Percentiles rank a stretch among this genome's conserved stretches.
phyloP scores from a whole-genome alignment of 2,329 filamentous ascomycete species.

The Sporothrix inflata region DNA sequence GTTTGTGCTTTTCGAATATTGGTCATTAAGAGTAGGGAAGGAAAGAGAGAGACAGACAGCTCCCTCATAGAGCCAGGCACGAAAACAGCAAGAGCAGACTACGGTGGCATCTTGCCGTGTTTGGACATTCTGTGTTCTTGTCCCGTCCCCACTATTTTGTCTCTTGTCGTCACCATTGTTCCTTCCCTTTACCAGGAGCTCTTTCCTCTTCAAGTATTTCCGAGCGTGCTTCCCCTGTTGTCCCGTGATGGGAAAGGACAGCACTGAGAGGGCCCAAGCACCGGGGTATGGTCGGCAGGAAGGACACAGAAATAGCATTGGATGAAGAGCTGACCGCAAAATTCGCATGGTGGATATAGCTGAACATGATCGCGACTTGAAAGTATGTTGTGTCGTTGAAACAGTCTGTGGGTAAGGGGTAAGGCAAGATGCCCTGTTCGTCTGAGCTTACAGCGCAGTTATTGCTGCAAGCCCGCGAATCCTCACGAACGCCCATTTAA shows the following conservation, averaged over 20 bases:
- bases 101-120: constrained; percentile 11
- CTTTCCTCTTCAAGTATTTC: background rate
- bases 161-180: background rate
- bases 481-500: no score
- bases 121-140: background rate
- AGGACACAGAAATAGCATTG: background rate
- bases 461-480: background rate
- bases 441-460: background rate
- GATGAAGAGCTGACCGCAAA: background rate
- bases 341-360: background rate
- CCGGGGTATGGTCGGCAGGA: no score
- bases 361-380: background rate
- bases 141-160: background rate
- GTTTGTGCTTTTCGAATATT: background rate
- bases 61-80: background rate
- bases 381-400: background rate
- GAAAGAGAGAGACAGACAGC: background rate
- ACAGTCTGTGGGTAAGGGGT: constrained; percentile 9
- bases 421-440: background rate
- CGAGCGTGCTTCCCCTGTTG: background rate
- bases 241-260: no score
- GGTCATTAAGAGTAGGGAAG: background rate
- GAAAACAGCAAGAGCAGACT: background rate
- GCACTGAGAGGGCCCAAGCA: no score
- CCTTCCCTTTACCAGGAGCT: background rate